phyloP scores from a whole-genome alignment of 331 rosid species.

The Malus hybrid region DNA sequence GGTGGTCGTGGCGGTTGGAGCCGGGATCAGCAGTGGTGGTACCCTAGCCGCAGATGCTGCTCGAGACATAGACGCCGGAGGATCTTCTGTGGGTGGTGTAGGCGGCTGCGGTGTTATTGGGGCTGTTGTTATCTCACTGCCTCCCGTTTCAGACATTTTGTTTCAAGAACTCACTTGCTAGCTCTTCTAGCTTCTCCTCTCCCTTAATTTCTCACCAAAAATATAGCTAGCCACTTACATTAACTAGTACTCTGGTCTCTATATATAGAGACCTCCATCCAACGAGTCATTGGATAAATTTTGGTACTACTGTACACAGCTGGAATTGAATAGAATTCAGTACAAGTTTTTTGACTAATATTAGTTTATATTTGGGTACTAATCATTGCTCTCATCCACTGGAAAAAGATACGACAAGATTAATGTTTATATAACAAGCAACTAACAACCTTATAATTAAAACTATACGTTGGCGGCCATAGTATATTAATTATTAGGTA shows the following conservation, averaged over 20 bases:
- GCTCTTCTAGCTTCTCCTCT: not conserved
- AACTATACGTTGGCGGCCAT: slow-evolving; percentile 2
- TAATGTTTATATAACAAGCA: not conserved
- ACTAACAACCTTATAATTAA: not conserved
- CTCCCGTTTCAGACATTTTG: not conserved
- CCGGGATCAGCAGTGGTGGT: not conserved
- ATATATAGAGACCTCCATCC: not conserved
- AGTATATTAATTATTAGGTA: not conserved
- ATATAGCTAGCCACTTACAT: not conserved
- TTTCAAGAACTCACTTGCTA: not conserved
- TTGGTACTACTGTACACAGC: not conserved
- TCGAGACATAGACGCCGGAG: not conserved
- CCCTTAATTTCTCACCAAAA: not conserved
- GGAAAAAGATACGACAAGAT: not conserved
- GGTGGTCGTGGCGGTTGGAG: not conserved
- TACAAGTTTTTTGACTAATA: slow-evolving; percentile 5
- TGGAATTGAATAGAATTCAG: not conserved
- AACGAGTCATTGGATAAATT: not conserved
- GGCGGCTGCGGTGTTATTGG: not conserved
- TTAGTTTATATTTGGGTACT: not conserved
- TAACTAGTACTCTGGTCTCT: not conserved
- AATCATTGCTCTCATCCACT: not conserved
- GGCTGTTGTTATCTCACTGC: not conserved
- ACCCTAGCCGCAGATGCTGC: not conserved
- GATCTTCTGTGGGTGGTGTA: not conserved